These are phyloP conservation scores for Candida gigantensis DNA, from an alignment of 1,139 yeast genomes.

Conservation along the genomic window DNA sequence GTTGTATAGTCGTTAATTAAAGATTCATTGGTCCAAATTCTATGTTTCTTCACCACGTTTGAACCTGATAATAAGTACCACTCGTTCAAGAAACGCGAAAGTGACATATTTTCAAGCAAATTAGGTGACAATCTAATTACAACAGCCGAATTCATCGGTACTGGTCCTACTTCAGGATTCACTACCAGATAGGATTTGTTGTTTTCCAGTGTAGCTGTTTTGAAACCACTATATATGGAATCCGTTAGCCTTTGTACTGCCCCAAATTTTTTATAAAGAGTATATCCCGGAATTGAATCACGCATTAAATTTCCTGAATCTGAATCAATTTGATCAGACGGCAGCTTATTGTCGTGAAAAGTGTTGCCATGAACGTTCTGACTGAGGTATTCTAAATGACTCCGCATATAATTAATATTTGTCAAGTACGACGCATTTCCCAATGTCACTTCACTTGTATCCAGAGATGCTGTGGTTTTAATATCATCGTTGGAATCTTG, in stretches of 20 bases:
- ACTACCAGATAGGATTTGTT: conserved; percentile 3
- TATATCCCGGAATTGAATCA: conserved; percentile 25
- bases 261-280: conserved; percentile 22
- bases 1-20: conserved; percentile 17
- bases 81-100: conserved; percentile 33
- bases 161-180: neutral
- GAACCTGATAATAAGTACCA: conserved; percentile 35
- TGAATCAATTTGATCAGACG: conserved; percentile 12
- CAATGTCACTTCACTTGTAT: conserved; percentile 13
- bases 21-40: conserved; percentile 22
- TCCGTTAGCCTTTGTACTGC: conserved; percentile 17
- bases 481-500: conserved; percentile 7
- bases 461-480: conserved; percentile 10
- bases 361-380: conserved; percentile 16
- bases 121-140: conserved; percentile 31
- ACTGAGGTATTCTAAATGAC: conserved; percentile 24
- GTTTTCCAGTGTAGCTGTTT: conserved; percentile 3
- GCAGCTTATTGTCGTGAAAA: conserved; percentile 9
- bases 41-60: conserved; percentile 20
- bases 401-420: conserved; percentile 26
- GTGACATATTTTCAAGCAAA: conserved; percentile 19
- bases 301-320: conserved; percentile 21
- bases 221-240: conserved; percentile 22
- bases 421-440: conserved; percentile 25
- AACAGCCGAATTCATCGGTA: conserved; percentile 18